Percentiles rank a stretch among this genome's conserved stretches.
Evolutionary conservation across 495 filamentous ascomycete species (phyloP).

Genomic region (Penicillium arizonense): DNA sequence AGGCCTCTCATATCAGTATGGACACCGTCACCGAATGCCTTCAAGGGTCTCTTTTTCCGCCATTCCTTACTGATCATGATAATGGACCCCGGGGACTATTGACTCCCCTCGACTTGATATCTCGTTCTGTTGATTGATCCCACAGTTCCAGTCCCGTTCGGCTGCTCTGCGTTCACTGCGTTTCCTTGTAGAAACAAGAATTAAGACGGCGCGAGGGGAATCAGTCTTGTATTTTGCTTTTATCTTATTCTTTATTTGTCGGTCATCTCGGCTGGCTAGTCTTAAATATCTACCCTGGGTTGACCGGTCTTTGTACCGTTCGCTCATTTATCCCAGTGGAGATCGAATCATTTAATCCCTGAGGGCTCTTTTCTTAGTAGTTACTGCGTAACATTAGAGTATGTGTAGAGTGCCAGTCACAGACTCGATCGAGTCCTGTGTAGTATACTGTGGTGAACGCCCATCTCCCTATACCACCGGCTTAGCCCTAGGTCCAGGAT

Average conservation of each 20-base stretch:
- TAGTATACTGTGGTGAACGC: too few species aligned
- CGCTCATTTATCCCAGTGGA: constrained; percentile 1
- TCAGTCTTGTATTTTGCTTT: constrained; percentile 18
- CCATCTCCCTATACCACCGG: too few species aligned
- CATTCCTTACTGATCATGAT: background rate
- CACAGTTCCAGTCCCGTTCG: constrained; percentile 4
- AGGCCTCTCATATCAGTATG: background rate
- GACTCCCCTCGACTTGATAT: constrained; percentile 6
- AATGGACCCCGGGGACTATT: constrained; percentile 5
- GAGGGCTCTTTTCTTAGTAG: background rate
- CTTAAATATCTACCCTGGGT: constrained; percentile 7
- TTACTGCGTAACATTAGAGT: too few species aligned
- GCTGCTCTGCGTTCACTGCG: constrained; percentile 15
- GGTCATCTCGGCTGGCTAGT: background rate
- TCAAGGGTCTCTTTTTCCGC: background rate
- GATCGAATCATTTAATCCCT: constrained; percentile 5
- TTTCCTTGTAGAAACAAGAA: constrained; percentile 31
- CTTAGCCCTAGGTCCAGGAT: too few species aligned
- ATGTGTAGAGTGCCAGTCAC: too few species aligned
- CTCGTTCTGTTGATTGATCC: constrained; percentile 9
- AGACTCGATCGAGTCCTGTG: too few species aligned
- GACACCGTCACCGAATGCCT: background rate
- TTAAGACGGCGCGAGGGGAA: constrained; percentile 25
- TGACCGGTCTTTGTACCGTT: constrained; percentile 1
- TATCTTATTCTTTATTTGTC: constrained; percentile 8